Evolutionary conservation across 2,329 filamentous ascomycete genomes (phyloP), one percentile per base, ranked within the genome.

Genomic region (Chaetomium sp.): DNA sequence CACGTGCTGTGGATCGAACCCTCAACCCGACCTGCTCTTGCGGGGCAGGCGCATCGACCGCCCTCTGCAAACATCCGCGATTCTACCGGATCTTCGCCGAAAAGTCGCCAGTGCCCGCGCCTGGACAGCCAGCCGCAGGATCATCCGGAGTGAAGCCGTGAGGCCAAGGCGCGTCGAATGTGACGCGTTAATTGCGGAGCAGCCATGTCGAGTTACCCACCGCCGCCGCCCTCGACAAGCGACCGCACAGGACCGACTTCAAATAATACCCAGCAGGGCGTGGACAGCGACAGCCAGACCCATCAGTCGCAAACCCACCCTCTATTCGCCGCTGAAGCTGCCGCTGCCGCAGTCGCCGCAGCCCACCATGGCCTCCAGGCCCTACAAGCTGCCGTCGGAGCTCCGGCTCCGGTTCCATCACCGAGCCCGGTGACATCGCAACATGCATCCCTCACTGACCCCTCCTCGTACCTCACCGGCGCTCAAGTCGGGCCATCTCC

Each of bases 31-130:
- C 16, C 16, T 42, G 38, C 6, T 16, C 38, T 42, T 42, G 38
- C 38, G 38, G 38, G 38, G 38, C 38, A 42, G 0, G 35, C 16
- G 38, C 16, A 42, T 42, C 38, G 38, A 42, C 38, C 38, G 38
- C 16, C 16, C 38, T 42, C 38, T 35, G 38, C 61, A 57, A 65
- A 67, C 57, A 62, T 45, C 65, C 65, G 65, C 55, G 61, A 71
- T 69, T 71, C 69, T 66, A 66, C 70, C 70, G 69, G 68, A 69
- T 56, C 69, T 71, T 69, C 68, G 49, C 69, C 69, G 68, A 70
- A 65, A 67, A 69, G 51, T 69, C 66, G 65, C 69, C 69, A 65
- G 64, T n/a, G n/a, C n/a, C n/a, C 61, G 62, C 66, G 64, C 69
- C 69, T 60, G 63, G 59, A 60, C 56, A 31, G 23, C 58, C 58